Conservation (phyloP, 2,329 filamentous ascomycete genomes). For the Epichloe amarillans region DNA sequence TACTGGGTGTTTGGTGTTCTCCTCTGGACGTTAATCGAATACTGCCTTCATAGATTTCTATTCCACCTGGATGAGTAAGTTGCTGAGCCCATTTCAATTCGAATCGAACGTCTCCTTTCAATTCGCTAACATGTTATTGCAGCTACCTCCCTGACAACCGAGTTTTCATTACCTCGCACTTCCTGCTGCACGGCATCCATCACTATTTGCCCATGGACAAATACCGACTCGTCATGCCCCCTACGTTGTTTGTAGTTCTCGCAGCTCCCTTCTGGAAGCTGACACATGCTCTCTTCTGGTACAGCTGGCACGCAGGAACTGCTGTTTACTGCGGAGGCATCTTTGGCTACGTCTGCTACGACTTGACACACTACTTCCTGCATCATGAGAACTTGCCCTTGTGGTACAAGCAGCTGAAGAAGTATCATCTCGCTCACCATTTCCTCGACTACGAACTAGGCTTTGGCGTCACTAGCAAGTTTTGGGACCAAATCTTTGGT, state of each 20-base stretch:
- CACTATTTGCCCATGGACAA: constrained; percentile 99
- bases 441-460: constrained; percentile 97
- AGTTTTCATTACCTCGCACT: constrained; percentile 74
- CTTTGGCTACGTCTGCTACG: constrained; percentile 93
- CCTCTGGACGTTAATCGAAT: constrained; percentile 86
- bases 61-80: constrained; percentile 89
- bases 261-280: constrained; percentile 88
- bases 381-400: constrained; percentile 85
- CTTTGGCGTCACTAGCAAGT: constrained; percentile 89
- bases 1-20: constrained; percentile 61
- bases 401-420: constrained; percentile 89
- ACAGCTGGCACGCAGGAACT: constrained; percentile 70
- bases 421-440: constrained; percentile 93
- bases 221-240: constrained; percentile 94
- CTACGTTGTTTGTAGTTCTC: constrained; percentile 69
- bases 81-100: background rate
- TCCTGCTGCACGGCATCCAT: constrained; percentile 90
- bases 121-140: constrained; percentile 16
- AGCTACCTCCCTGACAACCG: constrained; percentile 86
- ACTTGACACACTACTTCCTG: constrained; percentile 96
- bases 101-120: background rate
- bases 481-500: constrained; percentile 90
- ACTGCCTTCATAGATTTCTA: constrained; percentile 73
- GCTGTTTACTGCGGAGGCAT: constrained; percentile 79
- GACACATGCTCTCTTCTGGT: constrained; percentile 68